A percentile compares a stretch with the other conserved stretches of the same genome.
These are phyloP conservation scores for Suillus cothurnatus DNA, from an alignment of 768 basidiomycete genomes.

Conservation along the genomic window DNA sequence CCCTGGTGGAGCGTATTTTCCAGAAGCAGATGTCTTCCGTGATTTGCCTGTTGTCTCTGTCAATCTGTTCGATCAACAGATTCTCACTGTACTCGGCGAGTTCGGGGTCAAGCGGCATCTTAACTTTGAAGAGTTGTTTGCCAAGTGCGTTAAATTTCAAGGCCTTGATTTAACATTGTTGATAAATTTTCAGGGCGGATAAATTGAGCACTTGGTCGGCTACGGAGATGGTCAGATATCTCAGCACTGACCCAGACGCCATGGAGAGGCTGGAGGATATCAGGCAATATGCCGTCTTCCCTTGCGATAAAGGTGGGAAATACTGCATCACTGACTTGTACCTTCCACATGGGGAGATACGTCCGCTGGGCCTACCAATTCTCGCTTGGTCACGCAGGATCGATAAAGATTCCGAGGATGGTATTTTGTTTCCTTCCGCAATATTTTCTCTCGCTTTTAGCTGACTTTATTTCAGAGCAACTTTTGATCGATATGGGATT, in stretches of 20 bases:
- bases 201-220: slow-evolving; percentile 84
- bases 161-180: slow-evolving; percentile 6
- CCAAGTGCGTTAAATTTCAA: slow-evolving; percentile 46
- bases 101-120: slow-evolving; percentile 83
- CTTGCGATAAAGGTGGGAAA: slow-evolving; percentile 7
- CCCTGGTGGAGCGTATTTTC: slow-evolving; percentile 78
- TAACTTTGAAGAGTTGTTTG: slow-evolving; percentile 84
- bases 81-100: slow-evolving; percentile 60
- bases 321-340: slow-evolving; percentile 59
- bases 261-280: slow-evolving; percentile 42
- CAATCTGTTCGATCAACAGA: slow-evolving; percentile 45
- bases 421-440: neutral
- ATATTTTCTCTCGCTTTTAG: neutral
- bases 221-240: slow-evolving; percentile 77
- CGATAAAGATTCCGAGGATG: neutral
- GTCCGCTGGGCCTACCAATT: slow-evolving; percentile 74
- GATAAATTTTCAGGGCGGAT: slow-evolving; percentile 55
- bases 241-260: slow-evolving; percentile 48
- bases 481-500: slow-evolving; percentile 50
- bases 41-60: slow-evolving; percentile 78
- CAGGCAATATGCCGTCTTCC: slow-evolving; percentile 7
- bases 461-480: slow-evolving; percentile 44
- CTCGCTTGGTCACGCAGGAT: slow-evolving; percentile 64
- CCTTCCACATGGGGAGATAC: slow-evolving; percentile 71
- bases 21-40: slow-evolving; percentile 84